A percentile compares a stretch with the other conserved stretches of the same genome.
Conservation (phyloP, 2,329 filamentous ascomycete genomes). For the Pyricularia sp. region DNA sequence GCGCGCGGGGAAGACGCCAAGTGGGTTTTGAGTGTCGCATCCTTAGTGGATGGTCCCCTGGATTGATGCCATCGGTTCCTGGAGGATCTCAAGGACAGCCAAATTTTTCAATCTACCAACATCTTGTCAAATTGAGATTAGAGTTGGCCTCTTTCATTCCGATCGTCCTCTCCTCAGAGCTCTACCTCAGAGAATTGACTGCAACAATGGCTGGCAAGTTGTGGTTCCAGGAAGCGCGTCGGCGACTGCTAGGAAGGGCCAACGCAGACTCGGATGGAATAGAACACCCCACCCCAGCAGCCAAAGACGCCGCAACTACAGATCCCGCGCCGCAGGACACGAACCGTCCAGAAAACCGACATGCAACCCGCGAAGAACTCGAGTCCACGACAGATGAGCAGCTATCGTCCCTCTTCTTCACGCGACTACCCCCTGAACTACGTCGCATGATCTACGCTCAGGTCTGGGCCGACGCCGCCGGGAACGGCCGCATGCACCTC, state of each 20-base stretch:
- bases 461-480: slow-evolving; percentile 6
- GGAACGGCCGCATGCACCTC: slow-evolving; percentile 2
- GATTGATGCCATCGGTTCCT: neutral
- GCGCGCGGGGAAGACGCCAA: neutral
- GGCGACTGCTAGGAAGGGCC: neutral
- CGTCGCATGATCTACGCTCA: slow-evolving; percentile 9
- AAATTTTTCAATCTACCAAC: neutral
- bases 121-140: neutral
- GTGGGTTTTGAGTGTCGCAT: neutral
- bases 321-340: neutral
- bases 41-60: neutral
- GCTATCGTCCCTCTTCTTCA: slow-evolving; percentile 12
- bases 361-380: slow-evolving; percentile 1
- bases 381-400: slow-evolving; percentile 5
- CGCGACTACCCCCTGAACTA: slow-evolving; percentile 7
- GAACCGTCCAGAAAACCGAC: neutral
- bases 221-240: neutral
- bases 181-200: neutral
- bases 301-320: neutral
- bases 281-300: neutral
- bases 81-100: neutral
- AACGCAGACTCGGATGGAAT: neutral
- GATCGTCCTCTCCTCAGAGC: no score
- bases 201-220: neutral
- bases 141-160: neutral